Percentiles rank a stretch among this genome's conserved stretches.
Evolutionary conservation across 2,329 filamentous ascomycete genomes (phyloP).

Genomic region (Phoma sp.): DNA sequence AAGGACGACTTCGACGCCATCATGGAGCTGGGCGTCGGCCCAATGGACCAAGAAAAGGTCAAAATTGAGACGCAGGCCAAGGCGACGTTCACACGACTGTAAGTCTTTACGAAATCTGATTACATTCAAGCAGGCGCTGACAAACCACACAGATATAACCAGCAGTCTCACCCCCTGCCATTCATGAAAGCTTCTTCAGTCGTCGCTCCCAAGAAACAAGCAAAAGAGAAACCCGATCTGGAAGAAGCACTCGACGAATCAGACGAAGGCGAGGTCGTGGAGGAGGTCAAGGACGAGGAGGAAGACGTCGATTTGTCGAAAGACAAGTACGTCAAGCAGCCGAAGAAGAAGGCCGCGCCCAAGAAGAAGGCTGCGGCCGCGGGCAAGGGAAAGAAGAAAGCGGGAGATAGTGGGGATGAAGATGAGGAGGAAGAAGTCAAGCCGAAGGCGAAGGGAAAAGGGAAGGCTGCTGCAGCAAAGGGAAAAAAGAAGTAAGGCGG

Average conservation of each 20-base stretch:
- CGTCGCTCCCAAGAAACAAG: conserved; percentile 71
- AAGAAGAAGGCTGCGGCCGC: conserved; percentile 55
- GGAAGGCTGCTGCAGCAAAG: conserved; percentile 49
- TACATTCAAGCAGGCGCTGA: background rate
- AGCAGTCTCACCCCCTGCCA: conserved; percentile 83
- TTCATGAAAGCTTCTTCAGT: conserved; percentile 94
- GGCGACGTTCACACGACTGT: conserved; percentile 85
- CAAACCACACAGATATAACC: conserved; percentile 73
- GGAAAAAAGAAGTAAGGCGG: conserved; percentile 28
- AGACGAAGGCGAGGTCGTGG: conserved; percentile 64
- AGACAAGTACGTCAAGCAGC: conserved; percentile 94
- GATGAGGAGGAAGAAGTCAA: conserved; percentile 56
- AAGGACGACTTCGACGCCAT: conserved; percentile 94
- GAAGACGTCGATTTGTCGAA: conserved; percentile 85
- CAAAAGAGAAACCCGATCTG: conserved; percentile 83
- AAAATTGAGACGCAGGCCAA: conserved; percentile 87
- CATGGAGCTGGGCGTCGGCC: conserved; percentile 86
- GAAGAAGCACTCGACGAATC: conserved; percentile 96
- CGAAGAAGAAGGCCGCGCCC: conserved; percentile 72
- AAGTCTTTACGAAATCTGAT: conserved; percentile 52
- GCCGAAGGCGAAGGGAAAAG: conserved; percentile 55
- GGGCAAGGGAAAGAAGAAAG: conserved; percentile 45
- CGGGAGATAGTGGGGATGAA: conserved; percentile 44
- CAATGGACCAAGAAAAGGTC: conserved; percentile 75
- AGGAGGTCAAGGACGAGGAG: conserved; percentile 64